Evolutionary conservation across 75 land plant species (phyloP).

Genomic region (Selaginella moellendorffii): DNA sequence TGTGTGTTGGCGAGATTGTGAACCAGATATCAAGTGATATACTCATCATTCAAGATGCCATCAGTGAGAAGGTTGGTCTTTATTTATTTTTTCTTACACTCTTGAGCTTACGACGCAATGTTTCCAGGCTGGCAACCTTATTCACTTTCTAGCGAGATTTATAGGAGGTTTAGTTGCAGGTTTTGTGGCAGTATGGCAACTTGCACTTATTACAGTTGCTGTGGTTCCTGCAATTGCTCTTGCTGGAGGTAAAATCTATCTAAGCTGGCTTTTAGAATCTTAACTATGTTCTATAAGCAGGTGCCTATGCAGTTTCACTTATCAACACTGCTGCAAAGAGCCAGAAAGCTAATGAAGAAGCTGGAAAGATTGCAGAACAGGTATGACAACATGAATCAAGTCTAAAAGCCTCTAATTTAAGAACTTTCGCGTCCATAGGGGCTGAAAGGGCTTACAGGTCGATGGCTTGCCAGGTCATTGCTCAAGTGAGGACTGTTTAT

Average conservation of each 20-base stretch:
- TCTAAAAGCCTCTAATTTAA: not conserved
- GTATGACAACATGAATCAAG: slow-evolving; percentile 1
- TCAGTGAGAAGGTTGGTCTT: slow-evolving; percentile 23
- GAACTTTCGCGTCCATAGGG: not conserved
- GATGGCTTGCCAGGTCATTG: slow-evolving; percentile 43
- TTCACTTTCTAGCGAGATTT: slow-evolving; percentile 3
- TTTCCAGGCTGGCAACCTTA: not conserved
- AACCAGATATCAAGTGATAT: slow-evolving; percentile 27
- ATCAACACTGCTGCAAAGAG: slow-evolving; percentile 1
- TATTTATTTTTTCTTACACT: not conserved
- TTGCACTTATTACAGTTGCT: slow-evolving; percentile 18
- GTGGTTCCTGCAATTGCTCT: slow-evolving; percentile 79
- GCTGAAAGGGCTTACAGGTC: not conserved
- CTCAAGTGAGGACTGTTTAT: slow-evolving; percentile 77
- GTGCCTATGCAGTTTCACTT: not conserved
- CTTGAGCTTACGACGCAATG: not conserved
- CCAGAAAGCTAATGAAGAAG: slow-evolving; percentile 2
- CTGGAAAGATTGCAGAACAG: slow-evolving; percentile 9
- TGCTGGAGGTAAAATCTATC: slow-evolving; percentile 51
- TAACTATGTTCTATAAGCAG: not conserved
- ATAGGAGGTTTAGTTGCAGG: slow-evolving; percentile 7
- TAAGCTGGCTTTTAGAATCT: not conserved
- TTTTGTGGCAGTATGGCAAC: slow-evolving; percentile 7
- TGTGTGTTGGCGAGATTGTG: slow-evolving; percentile 22
- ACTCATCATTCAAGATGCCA: slow-evolving; percentile 25